phyloP scores from a whole-genome alignment of 2,329 filamentous ascomycete species.

The Tolypocladium tropicale region DNA sequence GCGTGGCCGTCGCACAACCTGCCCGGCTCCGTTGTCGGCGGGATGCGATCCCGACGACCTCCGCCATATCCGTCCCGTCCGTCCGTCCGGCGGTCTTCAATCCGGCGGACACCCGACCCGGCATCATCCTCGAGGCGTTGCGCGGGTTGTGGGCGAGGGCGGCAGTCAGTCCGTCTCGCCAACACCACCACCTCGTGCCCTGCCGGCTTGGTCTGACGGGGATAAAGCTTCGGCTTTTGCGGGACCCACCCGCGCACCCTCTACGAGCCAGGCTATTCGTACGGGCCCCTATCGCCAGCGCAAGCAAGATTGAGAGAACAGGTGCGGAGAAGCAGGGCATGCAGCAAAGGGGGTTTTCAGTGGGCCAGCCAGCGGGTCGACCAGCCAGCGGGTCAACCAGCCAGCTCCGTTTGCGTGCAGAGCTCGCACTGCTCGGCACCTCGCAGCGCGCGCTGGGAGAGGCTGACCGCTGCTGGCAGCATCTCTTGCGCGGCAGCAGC shows the following conservation, averaged over 20 bases:
- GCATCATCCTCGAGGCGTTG: not conserved
- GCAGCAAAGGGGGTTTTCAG: not conserved
- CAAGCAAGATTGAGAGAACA: too few species aligned
- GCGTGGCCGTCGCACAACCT: not conserved
- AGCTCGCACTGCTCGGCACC: not conserved
- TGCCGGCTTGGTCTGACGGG: not conserved
- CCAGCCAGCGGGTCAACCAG: not conserved
- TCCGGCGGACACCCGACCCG: not conserved
- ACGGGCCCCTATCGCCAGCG: not conserved
- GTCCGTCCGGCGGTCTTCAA: too few species aligned
- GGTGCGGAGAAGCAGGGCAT: not conserved
- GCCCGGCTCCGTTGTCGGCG: not conserved
- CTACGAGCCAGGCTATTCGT: too few species aligned
- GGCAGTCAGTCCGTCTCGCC: too few species aligned
- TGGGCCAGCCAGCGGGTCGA: not conserved
- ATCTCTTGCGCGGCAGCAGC: not conserved
- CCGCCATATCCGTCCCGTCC: too few species aligned
- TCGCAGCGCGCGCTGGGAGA: not conserved
- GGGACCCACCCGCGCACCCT: not conserved
- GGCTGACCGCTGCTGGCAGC: too few species aligned
- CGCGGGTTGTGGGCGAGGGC: not conserved
- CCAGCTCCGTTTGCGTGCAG: not conserved
- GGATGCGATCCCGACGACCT: not conserved
- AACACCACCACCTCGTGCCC: not conserved
- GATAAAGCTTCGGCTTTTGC: not conserved